Percentiles rank a stretch among this genome's conserved stretches.
These are phyloP conservation scores for Raddia distichophylla DNA, from an alignment of 176 grass and related monocot species.

Conservation along the genomic window DNA sequence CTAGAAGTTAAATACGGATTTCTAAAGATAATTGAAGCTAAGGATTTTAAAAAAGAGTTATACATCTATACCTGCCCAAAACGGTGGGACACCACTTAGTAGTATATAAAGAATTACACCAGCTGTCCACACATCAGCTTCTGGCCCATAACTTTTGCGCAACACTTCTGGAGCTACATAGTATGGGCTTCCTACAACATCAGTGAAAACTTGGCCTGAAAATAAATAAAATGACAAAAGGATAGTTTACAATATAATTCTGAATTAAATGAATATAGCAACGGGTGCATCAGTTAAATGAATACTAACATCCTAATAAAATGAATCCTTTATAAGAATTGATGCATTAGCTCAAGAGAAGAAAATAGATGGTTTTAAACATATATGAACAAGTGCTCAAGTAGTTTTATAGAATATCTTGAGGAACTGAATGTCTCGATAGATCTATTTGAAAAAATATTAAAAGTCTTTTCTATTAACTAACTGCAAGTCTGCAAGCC, in stretches of 20 bases:
- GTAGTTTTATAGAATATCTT: background rate
- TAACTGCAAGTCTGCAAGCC: background rate
- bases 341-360: background rate
- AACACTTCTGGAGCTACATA: slow-evolving; percentile 92
- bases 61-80: slow-evolving; percentile 76
- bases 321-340: background rate
- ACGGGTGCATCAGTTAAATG: slow-evolving; percentile 1
- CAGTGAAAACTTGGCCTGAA: slow-evolving; percentile 80
- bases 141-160: slow-evolving; percentile 70
- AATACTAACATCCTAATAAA: background rate
- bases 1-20: background rate
- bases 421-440: background rate
- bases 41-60: background rate
- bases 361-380: background rate
- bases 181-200: slow-evolving; percentile 91
- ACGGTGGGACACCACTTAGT: slow-evolving; percentile 79
- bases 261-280: background rate
- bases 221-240: slow-evolving; percentile 25
- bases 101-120: slow-evolving; percentile 91
- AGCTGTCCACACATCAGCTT: slow-evolving; percentile 96
- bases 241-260: background rate
- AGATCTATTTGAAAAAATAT: background rate
- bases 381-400: background rate
- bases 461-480: background rate
- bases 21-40: slow-evolving; percentile 16